Percentiles rank a stretch among this genome's conserved stretches.
Conservation (phyloP, 441 rosid species). For the Populus tomentosa region DNA sequence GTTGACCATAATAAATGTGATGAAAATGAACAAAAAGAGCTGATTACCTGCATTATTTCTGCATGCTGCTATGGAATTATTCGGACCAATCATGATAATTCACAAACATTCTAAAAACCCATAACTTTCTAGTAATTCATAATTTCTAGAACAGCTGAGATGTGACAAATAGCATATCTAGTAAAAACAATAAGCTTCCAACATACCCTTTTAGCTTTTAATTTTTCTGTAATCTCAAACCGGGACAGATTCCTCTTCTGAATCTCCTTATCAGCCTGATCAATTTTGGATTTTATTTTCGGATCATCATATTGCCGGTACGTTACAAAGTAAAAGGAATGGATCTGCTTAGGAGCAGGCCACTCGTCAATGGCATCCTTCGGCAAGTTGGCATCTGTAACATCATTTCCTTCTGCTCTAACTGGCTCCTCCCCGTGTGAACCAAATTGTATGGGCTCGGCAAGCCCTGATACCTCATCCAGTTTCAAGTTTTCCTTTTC, state of each 20-base stretch:
- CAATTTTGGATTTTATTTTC: constrained; percentile 55
- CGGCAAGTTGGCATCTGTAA: constrained; percentile 33
- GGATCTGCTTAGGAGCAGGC: constrained; percentile 53
- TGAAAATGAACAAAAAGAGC: not conserved
- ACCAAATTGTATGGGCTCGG: constrained; percentile 39
- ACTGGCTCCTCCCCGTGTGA: constrained; percentile 38
- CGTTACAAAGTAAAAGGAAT: constrained; percentile 55
- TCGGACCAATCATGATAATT: not conserved
- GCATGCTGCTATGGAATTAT: not conserved
- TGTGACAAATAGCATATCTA: not conserved
- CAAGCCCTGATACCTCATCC: constrained; percentile 23
- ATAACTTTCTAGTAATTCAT: not conserved
- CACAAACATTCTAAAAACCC: not conserved
- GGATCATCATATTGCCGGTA: constrained; percentile 62
- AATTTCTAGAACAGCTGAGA: not conserved
- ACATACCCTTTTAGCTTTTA: constrained; percentile 66
- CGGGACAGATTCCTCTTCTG: constrained; percentile 40
- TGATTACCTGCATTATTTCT: not conserved
- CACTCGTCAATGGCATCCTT: constrained; percentile 60
- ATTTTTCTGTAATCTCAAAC: constrained; percentile 36
- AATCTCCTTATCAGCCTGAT: constrained; percentile 67
- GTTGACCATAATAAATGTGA: not conserved
- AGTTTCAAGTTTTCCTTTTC: constrained; percentile 44
- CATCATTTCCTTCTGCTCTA: constrained; percentile 33
- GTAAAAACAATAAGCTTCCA: not conserved